These are phyloP conservation scores for Aureobasidium sp. DNA, from an alignment of 2,329 filamentous ascomycete genomes.

Conservation along the genomic window DNA sequence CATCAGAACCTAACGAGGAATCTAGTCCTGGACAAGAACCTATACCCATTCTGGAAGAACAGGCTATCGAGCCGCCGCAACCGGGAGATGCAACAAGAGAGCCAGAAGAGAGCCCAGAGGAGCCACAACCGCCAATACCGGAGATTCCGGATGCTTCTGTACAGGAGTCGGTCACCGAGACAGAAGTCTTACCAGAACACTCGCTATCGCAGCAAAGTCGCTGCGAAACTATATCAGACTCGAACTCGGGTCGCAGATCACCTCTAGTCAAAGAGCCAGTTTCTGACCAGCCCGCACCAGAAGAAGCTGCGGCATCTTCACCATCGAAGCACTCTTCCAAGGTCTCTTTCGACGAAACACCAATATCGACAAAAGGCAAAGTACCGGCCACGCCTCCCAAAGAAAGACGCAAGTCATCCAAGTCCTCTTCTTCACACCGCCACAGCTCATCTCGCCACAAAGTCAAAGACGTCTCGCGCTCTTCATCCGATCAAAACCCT, in stretches of 20 bases:
- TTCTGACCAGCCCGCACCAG: neutral
- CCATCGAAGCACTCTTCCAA: neutral
- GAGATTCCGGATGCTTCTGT: neutral
- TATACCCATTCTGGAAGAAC: neutral
- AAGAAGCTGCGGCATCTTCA: neutral
- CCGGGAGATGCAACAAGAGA: neutral
- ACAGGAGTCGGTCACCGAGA: neutral
- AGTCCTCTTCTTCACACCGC: neutral
- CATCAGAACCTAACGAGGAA: neutral
- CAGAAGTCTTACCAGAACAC: neutral
- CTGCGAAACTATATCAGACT: neutral
- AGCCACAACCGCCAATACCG: neutral
- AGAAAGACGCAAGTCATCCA: neutral
- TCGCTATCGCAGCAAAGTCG: neutral
- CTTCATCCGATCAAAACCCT: neutral
- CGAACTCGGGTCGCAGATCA: neutral
- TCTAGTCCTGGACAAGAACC: neutral
- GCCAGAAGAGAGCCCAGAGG: neutral
- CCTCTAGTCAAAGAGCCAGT: neutral
- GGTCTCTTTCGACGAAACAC: neutral
- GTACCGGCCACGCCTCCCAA: neutral
- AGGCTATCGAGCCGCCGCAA: neutral
- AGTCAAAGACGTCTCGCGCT: neutral
- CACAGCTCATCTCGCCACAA: neutral
- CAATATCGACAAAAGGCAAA: neutral